Evolutionary conservation across 176 grass and related monocot species (phyloP), one percentile per base, ranked within the genome.

Genomic region (Phoenix roebelenii): DNA sequence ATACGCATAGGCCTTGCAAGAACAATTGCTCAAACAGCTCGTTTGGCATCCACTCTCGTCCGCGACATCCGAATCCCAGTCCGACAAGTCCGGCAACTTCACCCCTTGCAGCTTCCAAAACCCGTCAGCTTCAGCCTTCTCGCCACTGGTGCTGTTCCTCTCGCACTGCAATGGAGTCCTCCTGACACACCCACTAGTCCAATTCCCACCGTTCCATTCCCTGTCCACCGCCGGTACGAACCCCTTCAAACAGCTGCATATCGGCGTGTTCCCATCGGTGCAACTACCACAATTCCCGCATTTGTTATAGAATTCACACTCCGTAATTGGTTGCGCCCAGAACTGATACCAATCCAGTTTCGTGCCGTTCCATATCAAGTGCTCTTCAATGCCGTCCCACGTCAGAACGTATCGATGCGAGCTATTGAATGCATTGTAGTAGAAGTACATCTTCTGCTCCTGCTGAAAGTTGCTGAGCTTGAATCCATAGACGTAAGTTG

Each of bases 21-120:
- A 85, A 69, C 86, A 96, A 55, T 88, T 96, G 4, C 0, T 69
- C 28, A 80, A 15, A 70, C 92, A 96, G 25, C 25, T 23, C 1
- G 57, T 32, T 66, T 18, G 22, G 75, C 92, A 96, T 53, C 72
- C 55, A 12, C 64, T 49, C 7, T 51, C 62, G 63, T 74, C 60
- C 30, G 51, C 54, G 32, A 78, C 76, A 10, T 66, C 17, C 9
- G 25, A 24, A 18, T 54, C 48, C 85, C 82, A 85, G 4, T 49
- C 55, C 22, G 89, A 87, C 61, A 67, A 70, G 66, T 96, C 62
- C 22, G 92, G 87, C 57, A 96, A 69, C 83, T 96, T 96, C 68
- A 90, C 66, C 22, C 64, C 68, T 0, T 72, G 20, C 6, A 96
- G 51, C 25, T 54, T 57, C 69, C 72, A 62, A 67, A 96, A 96